Evolutionary conservation across 306 rosid species (phyloP).

Genomic region (Delonix regia): DNA sequence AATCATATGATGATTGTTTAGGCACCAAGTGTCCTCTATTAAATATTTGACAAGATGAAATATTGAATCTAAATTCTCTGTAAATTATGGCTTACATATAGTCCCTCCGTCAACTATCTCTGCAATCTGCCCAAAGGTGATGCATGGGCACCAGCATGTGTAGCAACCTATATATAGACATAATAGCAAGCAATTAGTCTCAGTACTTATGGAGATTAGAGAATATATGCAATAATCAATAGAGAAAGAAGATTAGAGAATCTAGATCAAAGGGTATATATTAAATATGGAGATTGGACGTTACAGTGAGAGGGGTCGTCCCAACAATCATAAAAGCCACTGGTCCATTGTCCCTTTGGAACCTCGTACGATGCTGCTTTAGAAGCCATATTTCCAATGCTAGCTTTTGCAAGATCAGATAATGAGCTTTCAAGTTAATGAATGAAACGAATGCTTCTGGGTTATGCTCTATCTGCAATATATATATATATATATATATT

Average conservation of each 20-base stretch:
- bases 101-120: constrained; percentile 41
- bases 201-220: no score
- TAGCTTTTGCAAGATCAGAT: not conserved
- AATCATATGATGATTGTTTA: not conserved
- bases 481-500: not conserved
- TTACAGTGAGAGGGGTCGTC: constrained; percentile 34
- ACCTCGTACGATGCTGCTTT: not conserved
- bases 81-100: not conserved
- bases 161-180: constrained; percentile 11
- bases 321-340: constrained; percentile 44
- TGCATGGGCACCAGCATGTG: constrained; percentile 40
- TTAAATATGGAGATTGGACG: not conserved
- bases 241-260: not conserved
- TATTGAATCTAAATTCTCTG: not conserved
- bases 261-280: not conserved
- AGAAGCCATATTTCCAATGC: not conserved
- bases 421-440: not conserved
- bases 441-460: not conserved
- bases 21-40: no score
- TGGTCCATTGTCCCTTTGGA: constrained; percentile 38
- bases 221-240: not conserved
- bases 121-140: constrained; percentile 34
- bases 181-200: not conserved
- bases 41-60: not conserved
- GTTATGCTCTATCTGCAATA: not conserved